Evolutionary conservation across 352 stramenopile species (phyloP).

Genomic region (Phytopythium montanum): DNA sequence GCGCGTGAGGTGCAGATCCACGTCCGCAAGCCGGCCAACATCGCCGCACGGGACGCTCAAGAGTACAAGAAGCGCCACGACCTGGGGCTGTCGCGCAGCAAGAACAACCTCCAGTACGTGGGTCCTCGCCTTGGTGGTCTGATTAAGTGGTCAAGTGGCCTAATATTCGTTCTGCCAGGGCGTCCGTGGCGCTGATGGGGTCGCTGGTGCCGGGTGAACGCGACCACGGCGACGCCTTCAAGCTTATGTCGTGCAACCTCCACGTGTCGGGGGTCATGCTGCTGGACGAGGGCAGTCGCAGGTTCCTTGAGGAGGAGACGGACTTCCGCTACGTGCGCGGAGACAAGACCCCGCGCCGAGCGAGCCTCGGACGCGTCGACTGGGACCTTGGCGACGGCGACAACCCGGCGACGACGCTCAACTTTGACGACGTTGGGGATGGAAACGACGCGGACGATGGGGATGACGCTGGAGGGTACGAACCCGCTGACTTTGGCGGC

Average conservation of each 20-base stretch:
- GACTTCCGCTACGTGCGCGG: slow-evolving; percentile 6
- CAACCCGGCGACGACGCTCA: slow-evolving; percentile 26
- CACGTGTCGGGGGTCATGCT: slow-evolving; percentile 68
- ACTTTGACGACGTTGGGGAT: slow-evolving; percentile 43
- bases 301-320: slow-evolving; percentile 34
- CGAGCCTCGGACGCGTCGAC: slow-evolving; percentile 6
- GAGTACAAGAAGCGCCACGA: slow-evolving; percentile 15
- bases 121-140: no score
- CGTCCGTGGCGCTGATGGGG: slow-evolving; percentile 77
- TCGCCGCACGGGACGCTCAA: slow-evolving; percentile 7
- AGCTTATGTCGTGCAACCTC: slow-evolving; percentile 77
- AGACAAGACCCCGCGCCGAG: slow-evolving; percentile 5
- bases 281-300: slow-evolving; percentile 75
- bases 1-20: slow-evolving; percentile 47
- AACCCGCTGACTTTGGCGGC: slow-evolving; percentile 12
- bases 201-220: slow-evolving; percentile 72
- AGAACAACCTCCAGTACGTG: slow-evolving; percentile 67
- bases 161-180: slow-evolving; percentile 18
- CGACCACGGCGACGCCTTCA: slow-evolving; percentile 83
- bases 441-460: slow-evolving; percentile 23
- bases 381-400: slow-evolving; percentile 12
- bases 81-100: slow-evolving; percentile 30
- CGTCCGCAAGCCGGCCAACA: slow-evolving; percentile 23
- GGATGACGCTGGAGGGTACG: slow-evolving; percentile 28
- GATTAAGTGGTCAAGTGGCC: slow-evolving; percentile 1